Evolutionary conservation across 2,329 filamentous ascomycete genomes (phyloP).

Genomic region (Ophiostoma pallidulum): DNA sequence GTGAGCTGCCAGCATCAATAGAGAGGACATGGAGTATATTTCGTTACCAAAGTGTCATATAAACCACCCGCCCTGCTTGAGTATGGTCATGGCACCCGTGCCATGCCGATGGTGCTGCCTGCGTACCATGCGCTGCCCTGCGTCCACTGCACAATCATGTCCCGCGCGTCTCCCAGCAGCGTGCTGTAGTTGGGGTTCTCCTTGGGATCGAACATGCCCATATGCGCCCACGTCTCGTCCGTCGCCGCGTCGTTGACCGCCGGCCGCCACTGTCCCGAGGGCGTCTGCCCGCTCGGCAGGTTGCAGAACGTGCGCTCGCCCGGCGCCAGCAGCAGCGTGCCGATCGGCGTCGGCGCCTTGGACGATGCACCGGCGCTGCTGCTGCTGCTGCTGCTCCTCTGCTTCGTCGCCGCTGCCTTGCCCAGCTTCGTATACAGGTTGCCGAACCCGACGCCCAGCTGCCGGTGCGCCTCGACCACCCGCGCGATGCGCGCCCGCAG

Average conservation of each 20-base stretch:
- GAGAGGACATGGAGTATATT: too few relatives aligned
- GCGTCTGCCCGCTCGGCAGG: conserved; percentile 45
- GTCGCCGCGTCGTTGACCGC: conserved; percentile 68
- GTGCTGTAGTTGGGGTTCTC: conserved; percentile 64
- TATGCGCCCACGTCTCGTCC: conserved; percentile 77
- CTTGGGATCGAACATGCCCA: conserved; percentile 63
- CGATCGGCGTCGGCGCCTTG: conserved; percentile 33
- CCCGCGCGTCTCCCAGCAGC: conserved; percentile 56
- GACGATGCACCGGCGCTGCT: conserved; percentile 31
- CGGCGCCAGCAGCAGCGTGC: conserved; percentile 54
- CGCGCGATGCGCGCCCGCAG: conserved; percentile 62
- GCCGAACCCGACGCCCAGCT: conserved; percentile 65
- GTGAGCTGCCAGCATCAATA: too few relatives aligned
- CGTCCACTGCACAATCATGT: conserved; percentile 56
- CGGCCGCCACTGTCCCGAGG: conserved; percentile 51
- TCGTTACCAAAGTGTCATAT: too few relatives aligned
- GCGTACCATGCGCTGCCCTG: conserved; percentile 59
- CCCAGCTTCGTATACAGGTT: conserved; percentile 85
- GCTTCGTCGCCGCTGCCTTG: conserved; percentile 27
- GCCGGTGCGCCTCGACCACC: conserved; percentile 54
- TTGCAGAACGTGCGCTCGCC: conserved; percentile 82
- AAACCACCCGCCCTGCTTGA: background rate
- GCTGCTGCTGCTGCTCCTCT: conserved; percentile 32
- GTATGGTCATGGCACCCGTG: background rate
- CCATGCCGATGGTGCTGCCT: conserved; percentile 27